Conservation (phyloP, 306 rosid species). For the Rosa lucieae region DNA sequence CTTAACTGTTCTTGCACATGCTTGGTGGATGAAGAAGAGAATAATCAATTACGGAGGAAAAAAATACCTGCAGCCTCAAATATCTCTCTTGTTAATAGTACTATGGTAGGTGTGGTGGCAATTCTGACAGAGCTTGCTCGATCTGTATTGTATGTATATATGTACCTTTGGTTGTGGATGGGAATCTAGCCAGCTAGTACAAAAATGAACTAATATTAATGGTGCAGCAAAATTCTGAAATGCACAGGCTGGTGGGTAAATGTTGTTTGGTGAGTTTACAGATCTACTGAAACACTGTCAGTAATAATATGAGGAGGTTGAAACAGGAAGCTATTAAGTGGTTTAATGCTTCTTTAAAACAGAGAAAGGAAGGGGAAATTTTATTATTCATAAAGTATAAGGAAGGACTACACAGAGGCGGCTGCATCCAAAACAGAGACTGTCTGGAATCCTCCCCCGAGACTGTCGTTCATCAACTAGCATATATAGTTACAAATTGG, state of each 20-base stretch:
- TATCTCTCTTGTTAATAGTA: not conserved
- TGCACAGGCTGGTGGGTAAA: not conserved
- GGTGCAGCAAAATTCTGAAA: not conserved
- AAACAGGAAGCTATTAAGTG: no score
- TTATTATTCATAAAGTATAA: no score
- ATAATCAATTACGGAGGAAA: not conserved
- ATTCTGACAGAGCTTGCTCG: not conserved
- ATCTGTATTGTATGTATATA: not conserved
- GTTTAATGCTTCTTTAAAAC: no score
- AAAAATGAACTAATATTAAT: not conserved
- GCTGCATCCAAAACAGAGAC: no score
- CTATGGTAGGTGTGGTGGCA: no score
- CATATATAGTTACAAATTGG: no score
- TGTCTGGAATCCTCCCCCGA: no score
- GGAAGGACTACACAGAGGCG: no score
- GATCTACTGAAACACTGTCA: not conserved
- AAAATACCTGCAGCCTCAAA: not conserved
- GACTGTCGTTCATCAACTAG: no score
- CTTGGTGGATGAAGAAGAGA: not conserved
- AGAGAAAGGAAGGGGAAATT: no score
- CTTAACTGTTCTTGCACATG: not conserved
- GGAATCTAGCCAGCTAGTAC: not conserved
- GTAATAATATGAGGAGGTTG: not conserved
- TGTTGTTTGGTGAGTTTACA: not conserved
- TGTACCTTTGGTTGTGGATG: not conserved